Conservation (phyloP, 2,329 filamentous ascomycete species). For the Penicillium sp. region DNA sequence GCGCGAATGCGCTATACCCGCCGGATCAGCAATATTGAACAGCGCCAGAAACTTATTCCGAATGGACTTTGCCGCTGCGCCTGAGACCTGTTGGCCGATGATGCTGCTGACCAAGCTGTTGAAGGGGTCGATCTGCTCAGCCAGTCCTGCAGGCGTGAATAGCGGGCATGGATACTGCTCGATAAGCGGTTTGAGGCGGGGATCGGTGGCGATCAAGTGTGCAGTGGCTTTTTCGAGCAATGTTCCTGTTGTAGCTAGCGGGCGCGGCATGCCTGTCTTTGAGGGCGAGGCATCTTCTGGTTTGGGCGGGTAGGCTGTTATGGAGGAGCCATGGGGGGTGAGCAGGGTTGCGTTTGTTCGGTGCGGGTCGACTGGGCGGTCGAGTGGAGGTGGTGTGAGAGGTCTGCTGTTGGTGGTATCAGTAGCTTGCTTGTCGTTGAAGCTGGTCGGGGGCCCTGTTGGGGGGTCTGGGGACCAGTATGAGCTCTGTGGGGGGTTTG, state of each 20-base stretch:
- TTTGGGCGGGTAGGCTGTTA: conserved; percentile 46
- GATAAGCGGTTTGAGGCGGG: conserved; percentile 65
- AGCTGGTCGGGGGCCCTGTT: conserved; percentile 20
- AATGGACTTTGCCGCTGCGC: conserved; percentile 83
- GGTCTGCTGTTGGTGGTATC: conserved; percentile 40
- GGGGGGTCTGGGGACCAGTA: conserved; percentile 22
- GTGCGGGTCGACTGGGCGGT: conserved; percentile 46
- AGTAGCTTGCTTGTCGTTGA: conserved; percentile 29
- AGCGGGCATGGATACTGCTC: conserved; percentile 69
- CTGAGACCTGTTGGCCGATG: conserved; percentile 93
- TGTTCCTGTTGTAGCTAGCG: conserved; percentile 60
- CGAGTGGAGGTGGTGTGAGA: conserved; percentile 40
- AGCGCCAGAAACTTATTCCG: conserved; percentile 75
- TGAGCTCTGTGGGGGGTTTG: conserved; percentile 7
- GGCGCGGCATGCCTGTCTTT: conserved; percentile 37
- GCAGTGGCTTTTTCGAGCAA: conserved; percentile 69
- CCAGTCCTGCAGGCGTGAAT: conserved; percentile 76
- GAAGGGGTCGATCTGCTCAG: conserved; percentile 83
- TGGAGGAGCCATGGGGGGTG: conserved; percentile 43
- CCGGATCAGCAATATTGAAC: conserved; percentile 49
- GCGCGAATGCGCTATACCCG: conserved; percentile 10
- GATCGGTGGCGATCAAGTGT: conserved; percentile 68
- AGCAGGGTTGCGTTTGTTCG: conserved; percentile 47
- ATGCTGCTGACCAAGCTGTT: conserved; percentile 77
- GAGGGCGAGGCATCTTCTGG: conserved; percentile 38